phyloP scores from a whole-genome alignment of 257 asterid species.

The Jacaranda copaia region DNA sequence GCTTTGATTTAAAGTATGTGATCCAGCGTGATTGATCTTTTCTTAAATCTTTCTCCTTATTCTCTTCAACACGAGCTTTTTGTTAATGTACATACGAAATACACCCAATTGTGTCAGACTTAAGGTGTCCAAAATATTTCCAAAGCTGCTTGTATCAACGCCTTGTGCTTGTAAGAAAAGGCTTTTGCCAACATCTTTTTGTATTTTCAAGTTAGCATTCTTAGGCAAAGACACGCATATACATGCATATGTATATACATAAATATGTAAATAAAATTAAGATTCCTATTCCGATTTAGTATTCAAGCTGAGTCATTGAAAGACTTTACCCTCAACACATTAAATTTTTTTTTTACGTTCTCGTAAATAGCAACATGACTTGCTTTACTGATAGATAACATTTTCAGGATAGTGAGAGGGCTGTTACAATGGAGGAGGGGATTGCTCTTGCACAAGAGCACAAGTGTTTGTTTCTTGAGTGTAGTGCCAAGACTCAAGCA shows the following conservation, averaged over 20 bases:
- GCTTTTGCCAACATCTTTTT: too few species aligned
- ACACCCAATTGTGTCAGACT: too few species aligned
- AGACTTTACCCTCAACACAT: neutral
- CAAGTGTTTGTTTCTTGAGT: constrained; percentile 69
- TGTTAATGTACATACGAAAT: too few species aligned
- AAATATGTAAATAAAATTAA: too few species aligned
- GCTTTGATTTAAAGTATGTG: neutral
- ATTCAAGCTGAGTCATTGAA: neutral
- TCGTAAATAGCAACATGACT: neutral
- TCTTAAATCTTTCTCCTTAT: too few species aligned
- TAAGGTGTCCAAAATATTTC: too few species aligned
- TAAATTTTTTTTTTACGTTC: neutral
- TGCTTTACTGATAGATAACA: neutral
- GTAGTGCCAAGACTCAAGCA: constrained; percentile 85
- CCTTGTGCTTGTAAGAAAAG: too few species aligned
- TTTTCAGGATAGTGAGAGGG: constrained; percentile 82
- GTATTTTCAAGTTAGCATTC: too few species aligned
- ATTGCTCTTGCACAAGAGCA: constrained; percentile 71
- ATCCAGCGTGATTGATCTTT: neutral
- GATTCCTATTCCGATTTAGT: too few species aligned
- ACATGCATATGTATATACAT: neutral
- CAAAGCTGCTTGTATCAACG: too few species aligned
- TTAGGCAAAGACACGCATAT: neutral
- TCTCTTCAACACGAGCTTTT: too few species aligned
- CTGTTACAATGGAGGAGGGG: constrained; percentile 79